Base-by-base conservation (phyloP, 345 rosid genomes). In the Salix viminalis region DNA sequence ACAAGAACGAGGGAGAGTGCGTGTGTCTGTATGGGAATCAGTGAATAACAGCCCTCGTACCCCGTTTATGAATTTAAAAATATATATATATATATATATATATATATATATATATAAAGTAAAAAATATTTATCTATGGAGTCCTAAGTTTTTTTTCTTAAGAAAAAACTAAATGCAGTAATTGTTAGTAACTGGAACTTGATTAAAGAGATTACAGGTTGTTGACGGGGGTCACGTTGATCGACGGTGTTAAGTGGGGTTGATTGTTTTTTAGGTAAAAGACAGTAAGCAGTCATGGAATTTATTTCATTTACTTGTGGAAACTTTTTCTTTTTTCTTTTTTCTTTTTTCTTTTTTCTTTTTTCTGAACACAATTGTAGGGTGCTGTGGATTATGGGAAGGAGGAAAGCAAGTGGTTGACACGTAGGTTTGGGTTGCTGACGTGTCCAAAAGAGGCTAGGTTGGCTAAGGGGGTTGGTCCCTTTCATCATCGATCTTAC, bases 191-290 rank as follows among this genome's bases (percentile, higher is more conserved):
- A 23, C 64, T 58, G 15, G 10, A 23, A 58, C 64, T 58, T 28
- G 64, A n/a, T 58, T 58, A 58, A 10, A 67, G 39, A 58, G 50
- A 67, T 32, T 4, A 60, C 19, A 28, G 46, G n/a, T 21, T 42
- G 16, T 71, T 36, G 65, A 71, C 54, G 66, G 72, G 1, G 21
- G 39, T 1, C 8, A 7, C 34, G 76, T 72, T 39, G 67, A 3
- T 28, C 54, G 81, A 72, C 72, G 72, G 72, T 48, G 76, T 78
- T 54, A 77, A 50, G 7, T 13, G 14, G 60, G 60, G 60, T 54
- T 58, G 5, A 58, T n/a, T n/a, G 23, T 58, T 54, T 0, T 21
- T 10, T 56, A 58, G 64, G 64, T 58, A 10, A 23, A 23, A 1
- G 28, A 58, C 64, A n/a, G 28, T 23, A 23, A 58, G 64, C 64